Percentiles rank a stretch among this genome's conserved stretches.
phyloP scores from a whole-genome alignment of 2,329 filamentous ascomycete genomes.

The Trematosphaeria pertusa region DNA sequence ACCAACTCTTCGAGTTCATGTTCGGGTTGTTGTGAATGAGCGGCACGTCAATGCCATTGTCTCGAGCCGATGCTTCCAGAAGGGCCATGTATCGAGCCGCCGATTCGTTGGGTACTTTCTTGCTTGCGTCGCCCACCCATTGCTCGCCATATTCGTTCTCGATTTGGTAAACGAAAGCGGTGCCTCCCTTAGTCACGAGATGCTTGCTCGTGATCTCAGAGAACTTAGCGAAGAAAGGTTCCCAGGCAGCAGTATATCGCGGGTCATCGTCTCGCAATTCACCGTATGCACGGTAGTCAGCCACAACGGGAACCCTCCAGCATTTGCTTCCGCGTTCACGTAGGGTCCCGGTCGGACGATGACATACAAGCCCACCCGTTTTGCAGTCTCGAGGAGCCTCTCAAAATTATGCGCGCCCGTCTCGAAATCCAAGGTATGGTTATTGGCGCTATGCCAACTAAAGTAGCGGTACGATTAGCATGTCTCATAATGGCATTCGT shows the following conservation, averaged over 20 bases:
- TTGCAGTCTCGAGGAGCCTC: constrained; percentile 60
- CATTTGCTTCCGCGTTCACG: constrained; percentile 69
- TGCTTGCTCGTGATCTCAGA: constrained; percentile 60
- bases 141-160: constrained; percentile 62
- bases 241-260: constrained; percentile 61
- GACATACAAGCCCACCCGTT: constrained; percentile 62
- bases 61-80: constrained; percentile 61
- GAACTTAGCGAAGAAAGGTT: constrained; percentile 60
- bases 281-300: constrained; percentile 66
- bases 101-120: constrained; percentile 57
- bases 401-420: constrained; percentile 62
- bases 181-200: constrained; percentile 64
- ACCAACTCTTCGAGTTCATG: constrained; percentile 65
- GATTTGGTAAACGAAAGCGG: constrained; percentile 63
- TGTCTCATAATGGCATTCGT: no score
- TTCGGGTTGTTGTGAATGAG: constrained; percentile 67
- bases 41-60: constrained; percentile 65
- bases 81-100: constrained; percentile 65
- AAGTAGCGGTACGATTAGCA: no score
- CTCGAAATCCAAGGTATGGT: constrained; percentile 57
- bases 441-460: constrained; percentile 58
- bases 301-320: constrained; percentile 69
- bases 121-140: constrained; percentile 39
- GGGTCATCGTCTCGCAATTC: constrained; percentile 60
- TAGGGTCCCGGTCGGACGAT: constrained; percentile 67